Evolutionary conservation across 2,329 filamentous ascomycete species (phyloP).

Genomic region (Dactylellina haptotyla): DNA sequence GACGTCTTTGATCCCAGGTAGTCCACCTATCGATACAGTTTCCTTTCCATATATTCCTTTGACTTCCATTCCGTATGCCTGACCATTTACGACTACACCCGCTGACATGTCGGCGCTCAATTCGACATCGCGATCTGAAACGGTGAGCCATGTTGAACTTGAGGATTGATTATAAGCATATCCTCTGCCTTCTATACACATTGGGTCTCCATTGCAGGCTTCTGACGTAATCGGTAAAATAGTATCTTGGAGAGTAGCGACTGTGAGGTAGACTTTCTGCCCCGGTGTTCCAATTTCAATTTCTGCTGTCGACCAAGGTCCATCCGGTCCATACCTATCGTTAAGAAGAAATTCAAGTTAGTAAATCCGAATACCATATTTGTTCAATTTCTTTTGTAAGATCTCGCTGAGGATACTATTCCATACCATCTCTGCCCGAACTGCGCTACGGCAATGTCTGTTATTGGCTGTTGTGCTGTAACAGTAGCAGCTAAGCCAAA

Average conservation of each 20-base stretch:
- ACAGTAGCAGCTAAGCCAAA: conserved; percentile 16
- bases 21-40: conserved; percentile 36
- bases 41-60: conserved; percentile 29
- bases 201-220: conserved; percentile 22
- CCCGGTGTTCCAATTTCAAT: conserved; percentile 37
- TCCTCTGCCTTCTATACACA: conserved; percentile 37
- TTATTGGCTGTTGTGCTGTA: conserved; percentile 18
- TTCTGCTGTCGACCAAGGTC: conserved; percentile 46
- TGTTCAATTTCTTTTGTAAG: not conserved
- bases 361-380: no score
- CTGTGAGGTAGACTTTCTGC: conserved; percentile 51
- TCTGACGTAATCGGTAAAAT: conserved; percentile 48
- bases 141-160: conserved; percentile 35
- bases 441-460: conserved; percentile 43
- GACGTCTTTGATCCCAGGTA: conserved; percentile 27
- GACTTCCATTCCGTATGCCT: conserved; percentile 47
- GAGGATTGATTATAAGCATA: conserved; percentile 33
- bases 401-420: not conserved
- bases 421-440: conserved; percentile 43
- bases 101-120: conserved; percentile 40
- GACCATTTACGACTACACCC: conserved; percentile 36
- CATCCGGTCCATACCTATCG: conserved; percentile 45
- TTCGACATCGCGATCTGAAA: conserved; percentile 34
- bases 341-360: not conserved
- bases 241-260: conserved; percentile 41